Evolutionary conservation across 1,284 basidiomycete species (phyloP), one percentile per base, ranked within the genome.

Genomic region (Porodaedalea pini): DNA sequence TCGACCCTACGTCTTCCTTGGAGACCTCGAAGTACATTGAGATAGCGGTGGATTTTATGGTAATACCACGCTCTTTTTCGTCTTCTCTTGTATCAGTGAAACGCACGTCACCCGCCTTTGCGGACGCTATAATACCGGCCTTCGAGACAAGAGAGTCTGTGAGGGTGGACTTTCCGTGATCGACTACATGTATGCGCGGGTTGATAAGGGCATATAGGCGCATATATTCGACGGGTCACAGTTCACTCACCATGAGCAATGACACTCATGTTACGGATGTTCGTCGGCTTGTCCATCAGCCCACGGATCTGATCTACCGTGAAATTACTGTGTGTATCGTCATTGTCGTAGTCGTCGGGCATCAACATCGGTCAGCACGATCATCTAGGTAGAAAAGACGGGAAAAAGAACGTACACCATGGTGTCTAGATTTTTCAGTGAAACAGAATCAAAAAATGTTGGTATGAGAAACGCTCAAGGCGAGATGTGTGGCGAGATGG

Each of bases 31-130:
- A 99, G 80, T 97, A 98, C 97, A 99, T 99, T 62, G 97, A 98
- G 74, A 99, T 98, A 71, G 96, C 97, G 48, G 97, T 99, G 50
- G 97, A 99, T 80, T 99, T 99, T 81, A 99, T 99, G 61, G 97
- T 99, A 71, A 99, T 99, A 83, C 97, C 97, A 79, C 97, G 95
- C 75, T 99, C 97, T 75, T 98, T 99, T 81, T 99, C 97, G 73
- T 99, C 97, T 41, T 92, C 86, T 82, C 96, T 80, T 67, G 97
- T 99, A 77, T 99, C 96, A 65, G 93, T 99, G 75, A 96, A 98
- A 67, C 97, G 94, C 84, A 92, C 84, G 65, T 98, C 95, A 75
- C 95, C 96, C 64, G 97, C 94, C 76, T 98, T 98, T 70, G 93
- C 79, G 58, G 81, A 78, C 67, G 97, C 96, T 70, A 99, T 98